phyloP scores from a whole-genome alignment of 2,329 filamentous ascomycete genomes.

The Helotiales sp. region DNA sequence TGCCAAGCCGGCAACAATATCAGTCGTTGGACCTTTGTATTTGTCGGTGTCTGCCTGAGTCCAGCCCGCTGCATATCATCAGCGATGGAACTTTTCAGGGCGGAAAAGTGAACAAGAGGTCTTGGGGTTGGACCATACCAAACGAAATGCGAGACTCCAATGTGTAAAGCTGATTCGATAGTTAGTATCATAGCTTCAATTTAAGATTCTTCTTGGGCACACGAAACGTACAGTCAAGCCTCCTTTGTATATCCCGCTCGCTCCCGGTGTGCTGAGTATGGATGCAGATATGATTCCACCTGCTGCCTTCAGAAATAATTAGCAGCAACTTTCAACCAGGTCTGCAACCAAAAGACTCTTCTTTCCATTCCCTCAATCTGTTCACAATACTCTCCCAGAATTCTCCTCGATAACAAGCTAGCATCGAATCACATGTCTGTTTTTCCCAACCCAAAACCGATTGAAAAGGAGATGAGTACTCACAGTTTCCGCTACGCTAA shows the following conservation, averaged over 20 bases:
- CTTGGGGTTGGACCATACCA: constrained; percentile 31
- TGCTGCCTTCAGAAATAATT: constrained; percentile 51
- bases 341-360: not conserved
- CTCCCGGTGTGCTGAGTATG: constrained; percentile 62
- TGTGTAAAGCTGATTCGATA: constrained; percentile 38
- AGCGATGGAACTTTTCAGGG: not conserved
- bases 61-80: constrained; percentile 56
- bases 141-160: constrained; percentile 41
- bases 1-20: constrained; percentile 61
- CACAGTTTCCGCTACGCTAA: constrained; percentile 67
- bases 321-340: not conserved
- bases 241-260: constrained; percentile 62
- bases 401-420: not conserved
- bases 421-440: not conserved
- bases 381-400: not conserved
- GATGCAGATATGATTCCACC: constrained; percentile 65
- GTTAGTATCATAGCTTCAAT: not conserved
- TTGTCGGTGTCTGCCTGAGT: constrained; percentile 54
- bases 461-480: constrained; percentile 18
- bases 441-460: not conserved
- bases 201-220: not conserved
- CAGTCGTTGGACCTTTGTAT: constrained; percentile 64
- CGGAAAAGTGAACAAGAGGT: not conserved
- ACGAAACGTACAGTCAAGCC: constrained; percentile 56
- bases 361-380: not conserved